A percentile compares a stretch with the other conserved stretches of the same genome.
Evolutionary conservation across 2,329 filamentous ascomycete genomes (phyloP).

Genomic region (Beauveria sp.): DNA sequence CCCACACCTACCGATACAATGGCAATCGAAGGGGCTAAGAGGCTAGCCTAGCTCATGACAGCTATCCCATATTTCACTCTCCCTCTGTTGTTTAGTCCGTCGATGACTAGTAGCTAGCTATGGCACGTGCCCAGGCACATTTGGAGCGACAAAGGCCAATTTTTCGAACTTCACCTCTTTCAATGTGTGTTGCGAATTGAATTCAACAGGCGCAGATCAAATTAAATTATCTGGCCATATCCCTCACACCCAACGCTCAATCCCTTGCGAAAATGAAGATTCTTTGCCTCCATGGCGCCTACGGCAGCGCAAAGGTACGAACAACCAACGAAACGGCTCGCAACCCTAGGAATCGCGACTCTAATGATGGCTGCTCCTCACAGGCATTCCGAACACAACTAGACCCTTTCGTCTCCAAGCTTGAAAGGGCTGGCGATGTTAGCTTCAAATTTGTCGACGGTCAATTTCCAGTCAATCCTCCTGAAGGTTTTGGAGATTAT

Average conservation of each 20-base stretch:
- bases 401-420: conserved; percentile 22
- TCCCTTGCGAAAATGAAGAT: conserved; percentile 41
- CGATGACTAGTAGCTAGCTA: background rate
- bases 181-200: background rate
- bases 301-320: conserved; percentile 47
- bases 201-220: background rate
- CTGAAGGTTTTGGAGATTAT: conserved; percentile 47
- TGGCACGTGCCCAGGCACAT: background rate
- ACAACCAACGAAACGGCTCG: background rate
- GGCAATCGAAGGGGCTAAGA: background rate
- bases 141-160: background rate
- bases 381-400: conserved; percentile 52
- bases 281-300: conserved; percentile 50
- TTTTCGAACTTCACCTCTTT: background rate
- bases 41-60: background rate
- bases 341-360: background rate
- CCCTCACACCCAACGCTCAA: background rate
- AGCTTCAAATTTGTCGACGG: conserved; percentile 45
- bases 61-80: background rate
- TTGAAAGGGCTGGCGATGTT: conserved; percentile 13
- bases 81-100: background rate
- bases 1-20: background rate
- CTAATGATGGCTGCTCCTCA: conserved; percentile 5
- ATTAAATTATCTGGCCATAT: too few relatives aligned
- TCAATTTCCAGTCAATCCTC: conserved; percentile 40